Percentiles rank a stretch among this genome's conserved stretches.
These are phyloP conservation scores for Ustilago cynodontis DNA, from an alignment of 1,284 basidiomycete genomes.

Conservation along the genomic window DNA sequence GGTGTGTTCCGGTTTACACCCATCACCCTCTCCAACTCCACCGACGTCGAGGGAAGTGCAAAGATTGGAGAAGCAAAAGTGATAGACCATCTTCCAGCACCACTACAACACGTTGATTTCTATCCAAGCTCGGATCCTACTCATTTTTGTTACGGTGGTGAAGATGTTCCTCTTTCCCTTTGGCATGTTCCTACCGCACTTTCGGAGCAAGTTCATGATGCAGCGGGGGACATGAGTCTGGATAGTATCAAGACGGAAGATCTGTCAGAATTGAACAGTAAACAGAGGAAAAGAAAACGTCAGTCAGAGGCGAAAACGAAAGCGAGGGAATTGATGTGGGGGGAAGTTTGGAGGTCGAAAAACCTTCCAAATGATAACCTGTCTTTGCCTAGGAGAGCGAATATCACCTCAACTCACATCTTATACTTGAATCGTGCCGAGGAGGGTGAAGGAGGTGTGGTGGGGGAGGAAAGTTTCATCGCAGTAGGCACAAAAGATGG, in stretches of 20 bases:
- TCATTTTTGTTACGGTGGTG: slow-evolving; percentile 59
- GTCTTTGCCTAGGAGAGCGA: slow-evolving; percentile 51
- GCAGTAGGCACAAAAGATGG: slow-evolving; percentile 56
- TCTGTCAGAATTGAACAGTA: slow-evolving; percentile 37
- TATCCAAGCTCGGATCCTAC: slow-evolving; percentile 50
- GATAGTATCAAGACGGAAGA: slow-evolving; percentile 31
- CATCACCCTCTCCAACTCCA: slow-evolving; percentile 13
- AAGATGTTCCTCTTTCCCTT: slow-evolving; percentile 59
- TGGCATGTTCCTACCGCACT: slow-evolving; percentile 51
- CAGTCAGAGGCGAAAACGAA: slow-evolving; percentile 53
- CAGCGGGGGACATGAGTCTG: slow-evolving; percentile 27
- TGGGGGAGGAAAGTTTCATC: slow-evolving; percentile 17
- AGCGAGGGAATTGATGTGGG: slow-evolving; percentile 55
- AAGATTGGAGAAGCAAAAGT: slow-evolving; percentile 20
- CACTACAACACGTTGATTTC: slow-evolving; percentile 53
- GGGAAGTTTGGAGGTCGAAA: slow-evolving; percentile 63
- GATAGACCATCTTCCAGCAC: slow-evolving; percentile 46
- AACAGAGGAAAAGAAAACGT: slow-evolving; percentile 56
- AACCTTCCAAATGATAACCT: slow-evolving; percentile 62
- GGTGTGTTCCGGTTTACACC: slow-evolving; percentile 53
- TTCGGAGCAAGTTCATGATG: slow-evolving; percentile 27
- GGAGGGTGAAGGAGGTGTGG: neutral
- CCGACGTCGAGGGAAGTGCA: neutral
- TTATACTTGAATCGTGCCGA: slow-evolving; percentile 12
- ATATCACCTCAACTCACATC: slow-evolving; percentile 52